Evolutionary conservation across 257 asterid species (phyloP).

Genomic region (Ehretia macrophylla): DNA sequence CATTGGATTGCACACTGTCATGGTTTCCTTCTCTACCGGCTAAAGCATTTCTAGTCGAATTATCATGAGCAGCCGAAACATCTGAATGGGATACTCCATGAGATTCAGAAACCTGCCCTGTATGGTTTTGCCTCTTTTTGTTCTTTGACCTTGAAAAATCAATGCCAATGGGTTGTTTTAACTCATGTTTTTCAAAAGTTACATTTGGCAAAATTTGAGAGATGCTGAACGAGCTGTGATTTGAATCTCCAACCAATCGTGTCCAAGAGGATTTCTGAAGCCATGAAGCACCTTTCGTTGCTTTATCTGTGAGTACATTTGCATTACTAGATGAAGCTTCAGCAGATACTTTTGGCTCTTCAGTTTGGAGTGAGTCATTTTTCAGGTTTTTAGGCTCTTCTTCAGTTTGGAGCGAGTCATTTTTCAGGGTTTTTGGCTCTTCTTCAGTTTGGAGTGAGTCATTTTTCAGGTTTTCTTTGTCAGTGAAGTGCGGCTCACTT

Average conservation of each 20-base stretch:
- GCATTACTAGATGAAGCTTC: conserved; percentile 26
- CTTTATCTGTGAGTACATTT: conserved; percentile 22
- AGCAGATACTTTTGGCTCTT: conserved; percentile 19
- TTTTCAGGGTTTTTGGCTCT: conserved; percentile 19
- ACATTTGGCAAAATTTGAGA: conserved; percentile 51
- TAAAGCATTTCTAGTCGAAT: conserved; percentile 10
- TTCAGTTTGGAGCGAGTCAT: conserved; percentile 8
- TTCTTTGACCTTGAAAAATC: conserved; percentile 14
- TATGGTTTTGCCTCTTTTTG: conserved; percentile 3
- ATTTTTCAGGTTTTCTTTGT: conserved; percentile 13
- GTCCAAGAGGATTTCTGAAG: conserved; percentile 64
- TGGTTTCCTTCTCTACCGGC: conserved; percentile 15
- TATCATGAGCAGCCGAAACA: conserved; percentile 1
- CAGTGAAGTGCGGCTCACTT: conserved; percentile 12
- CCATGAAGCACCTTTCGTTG: conserved; percentile 52
- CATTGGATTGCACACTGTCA: conserved; percentile 11
- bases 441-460: conserved; percentile 11
- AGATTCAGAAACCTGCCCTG: conserved; percentile 17
- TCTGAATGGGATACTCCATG: conserved; percentile 9
- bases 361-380: conserved; percentile 8
- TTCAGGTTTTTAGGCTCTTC: conserved; percentile 3
- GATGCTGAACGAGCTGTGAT: conserved; percentile 52
- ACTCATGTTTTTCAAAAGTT: conserved; percentile 34
- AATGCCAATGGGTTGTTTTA: conserved; percentile 13
- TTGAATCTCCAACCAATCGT: conserved; percentile 50